phyloP scores from a whole-genome alignment of 352 stramenopile genomes.

The Bremia lactucae region DNA sequence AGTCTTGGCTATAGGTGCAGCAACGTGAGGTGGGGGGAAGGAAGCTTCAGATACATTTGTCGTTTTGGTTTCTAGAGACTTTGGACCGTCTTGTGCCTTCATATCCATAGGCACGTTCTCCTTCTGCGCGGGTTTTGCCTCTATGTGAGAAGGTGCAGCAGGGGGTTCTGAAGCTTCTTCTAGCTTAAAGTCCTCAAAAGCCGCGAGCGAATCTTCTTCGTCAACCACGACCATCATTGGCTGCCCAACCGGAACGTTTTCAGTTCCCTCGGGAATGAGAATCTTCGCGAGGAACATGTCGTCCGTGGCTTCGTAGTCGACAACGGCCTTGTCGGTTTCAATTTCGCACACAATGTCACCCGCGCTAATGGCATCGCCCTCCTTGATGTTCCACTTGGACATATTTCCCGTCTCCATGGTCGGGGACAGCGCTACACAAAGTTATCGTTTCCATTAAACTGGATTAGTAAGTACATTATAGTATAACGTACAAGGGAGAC shows the following conservation, averaged over 20 bases:
- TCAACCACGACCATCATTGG: conserved; percentile 95
- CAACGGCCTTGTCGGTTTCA: conserved; percentile 99
- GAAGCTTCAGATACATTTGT: conserved; percentile 37
- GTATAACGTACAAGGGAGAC: conserved; percentile 46
- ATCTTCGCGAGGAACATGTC: conserved; percentile 95
- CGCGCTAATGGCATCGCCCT: conserved; percentile 87
- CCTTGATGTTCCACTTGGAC: conserved; percentile 89
- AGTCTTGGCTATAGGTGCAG: conserved; percentile 14
- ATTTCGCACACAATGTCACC: conserved; percentile 95
- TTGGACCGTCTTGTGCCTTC: conserved; percentile 26
- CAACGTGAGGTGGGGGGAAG: too few species aligned
- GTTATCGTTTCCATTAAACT: conserved; percentile 2
- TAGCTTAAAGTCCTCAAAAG: conserved; percentile 68
- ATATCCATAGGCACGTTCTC: conserved; percentile 44
- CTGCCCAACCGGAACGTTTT: conserved; percentile 87
- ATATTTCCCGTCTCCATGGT: conserved; percentile 97
- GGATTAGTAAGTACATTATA: neutral
- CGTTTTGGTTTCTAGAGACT: conserved; percentile 44
- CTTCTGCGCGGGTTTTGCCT: conserved; percentile 61
- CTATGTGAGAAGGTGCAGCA: conserved; percentile 29
- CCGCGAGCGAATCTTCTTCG: conserved; percentile 61
- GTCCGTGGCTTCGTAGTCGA: conserved; percentile 97
- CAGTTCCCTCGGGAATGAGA: conserved; percentile 82
- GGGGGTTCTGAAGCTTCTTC: conserved; percentile 31
- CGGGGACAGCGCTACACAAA: conserved; percentile 83